Evolutionary conservation across 2,329 filamentous ascomycete species (phyloP).

Genomic region (Venturia effusa): DNA sequence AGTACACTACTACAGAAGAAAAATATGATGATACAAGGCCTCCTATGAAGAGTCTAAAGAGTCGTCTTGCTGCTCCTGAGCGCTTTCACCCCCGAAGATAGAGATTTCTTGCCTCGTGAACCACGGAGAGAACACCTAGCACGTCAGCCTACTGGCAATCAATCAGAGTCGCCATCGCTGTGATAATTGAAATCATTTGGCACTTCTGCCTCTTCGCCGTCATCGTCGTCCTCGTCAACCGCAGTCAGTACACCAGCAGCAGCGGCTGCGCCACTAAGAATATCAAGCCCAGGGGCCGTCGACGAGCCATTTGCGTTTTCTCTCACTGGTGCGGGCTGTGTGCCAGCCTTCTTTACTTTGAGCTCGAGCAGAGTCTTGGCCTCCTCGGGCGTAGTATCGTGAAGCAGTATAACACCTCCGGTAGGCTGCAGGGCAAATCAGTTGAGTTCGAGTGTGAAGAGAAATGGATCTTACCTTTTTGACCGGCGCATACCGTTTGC

Average conservation of each 20-base stretch:
- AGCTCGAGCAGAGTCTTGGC: slow-evolving; percentile 76
- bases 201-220: slow-evolving; percentile 57
- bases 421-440: slow-evolving; percentile 57
- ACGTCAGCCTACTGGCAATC: neutral
- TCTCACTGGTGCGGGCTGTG: slow-evolving; percentile 34
- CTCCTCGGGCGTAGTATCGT: slow-evolving; percentile 71
- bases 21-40: neutral
- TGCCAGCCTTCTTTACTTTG: slow-evolving; percentile 69
- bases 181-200: slow-evolving; percentile 72
- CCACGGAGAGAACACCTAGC: neutral
- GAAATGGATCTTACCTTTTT: slow-evolving; percentile 55
- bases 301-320: slow-evolving; percentile 14
- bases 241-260: slow-evolving; percentile 51
- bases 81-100: too few species aligned
- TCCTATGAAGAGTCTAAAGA: neutral
- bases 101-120: too few species aligned
- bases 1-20: neutral
- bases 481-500: slow-evolving; percentile 85
- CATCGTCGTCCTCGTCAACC: slow-evolving; percentile 74
- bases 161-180: slow-evolving; percentile 45
- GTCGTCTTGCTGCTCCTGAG: neutral
- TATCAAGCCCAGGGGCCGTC: slow-evolving; percentile 19
- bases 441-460: slow-evolving; percentile 15
- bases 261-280: slow-evolving; percentile 13
- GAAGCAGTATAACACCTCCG: slow-evolving; percentile 82